Base-by-base conservation (phyloP, 1,139 yeast genomes). In the Yamadazyma membranifaciens region DNA sequence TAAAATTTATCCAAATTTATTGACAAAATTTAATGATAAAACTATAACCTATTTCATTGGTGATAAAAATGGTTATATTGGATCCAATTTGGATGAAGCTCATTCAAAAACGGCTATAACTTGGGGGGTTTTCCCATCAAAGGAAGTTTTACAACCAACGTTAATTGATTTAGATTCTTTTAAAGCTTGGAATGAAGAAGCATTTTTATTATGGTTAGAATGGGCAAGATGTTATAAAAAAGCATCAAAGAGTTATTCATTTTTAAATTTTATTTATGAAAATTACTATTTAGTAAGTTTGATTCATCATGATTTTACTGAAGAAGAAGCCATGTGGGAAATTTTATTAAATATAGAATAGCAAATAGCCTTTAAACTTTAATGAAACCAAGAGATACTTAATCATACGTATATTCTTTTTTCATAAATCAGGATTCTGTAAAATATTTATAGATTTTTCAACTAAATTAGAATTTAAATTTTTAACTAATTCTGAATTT, bases 71-170 rank as follows among this genome's bases (percentile, higher is more conserved):
- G 83, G 83, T 1, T 56, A 64, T n/a, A 78, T 87, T 47, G 65
- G 69, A 26, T 77, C 91, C 3, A 86, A 85, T 51, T 63, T 85
- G 55, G 72, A 73, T 1, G 51, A 56, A 33, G 46, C 52, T n/a
- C 65, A 58, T 43, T 57, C 57, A 39, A 71, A 69, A 51, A 81
- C 83, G 51, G 96, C 94, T 17, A 94, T 92, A 9, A 92, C 98
- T 0, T 92, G 97, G 97, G 97, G 97, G 43, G 95, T 86, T 2
- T 89, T 91, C 69, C 95, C 95, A 2, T 84, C 83, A 62, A 77
- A 87, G 49, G 95, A 87, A 57, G 82, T 87, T 36, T 76, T 87
- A 26, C 96, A 88, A 59, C 87, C 96, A 2, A 89, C 98, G 0
- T 83, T 88, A 43, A 81, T 89, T 40, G 96, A 88, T 55, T 83